Evolutionary conservation across 331 rosid species (phyloP).

Genomic region (Phaseolus coccineus): DNA sequence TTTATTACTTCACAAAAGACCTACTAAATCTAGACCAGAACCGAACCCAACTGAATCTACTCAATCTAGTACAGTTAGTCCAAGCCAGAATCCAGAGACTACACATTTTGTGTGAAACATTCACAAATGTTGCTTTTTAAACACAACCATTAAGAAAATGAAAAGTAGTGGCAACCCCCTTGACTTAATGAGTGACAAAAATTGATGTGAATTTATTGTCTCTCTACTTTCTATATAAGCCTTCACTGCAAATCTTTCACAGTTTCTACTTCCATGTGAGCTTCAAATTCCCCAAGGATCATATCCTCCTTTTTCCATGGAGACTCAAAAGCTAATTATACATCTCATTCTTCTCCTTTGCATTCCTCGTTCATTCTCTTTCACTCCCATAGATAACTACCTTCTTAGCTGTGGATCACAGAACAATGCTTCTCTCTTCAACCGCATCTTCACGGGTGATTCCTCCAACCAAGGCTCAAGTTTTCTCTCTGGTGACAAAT

Average conservation of each 20-base stretch:
- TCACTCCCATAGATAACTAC: slow-evolving; percentile 72
- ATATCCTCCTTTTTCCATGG: slow-evolving; percentile 53
- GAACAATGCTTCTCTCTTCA: slow-evolving; percentile 57
- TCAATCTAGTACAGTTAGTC: slow-evolving; percentile 36
- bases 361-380: slow-evolving; percentile 51
- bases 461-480: slow-evolving; percentile 52
- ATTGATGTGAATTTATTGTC: slow-evolving; percentile 17
- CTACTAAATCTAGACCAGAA: slow-evolving; percentile 16
- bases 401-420: slow-evolving; percentile 86
- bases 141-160: background rate
- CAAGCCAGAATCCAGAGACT: slow-evolving; percentile 14
- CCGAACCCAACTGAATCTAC: slow-evolving; percentile 33
- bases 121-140: slow-evolving; percentile 16
- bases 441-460: slow-evolving; percentile 65
- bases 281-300: background rate
- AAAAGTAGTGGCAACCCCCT: slow-evolving; percentile 24
- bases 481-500: slow-evolving; percentile 53
- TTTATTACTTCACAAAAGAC: slow-evolving; percentile 15
- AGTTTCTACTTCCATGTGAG: slow-evolving; percentile 7
- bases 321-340: slow-evolving; percentile 45
- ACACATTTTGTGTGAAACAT: slow-evolving; percentile 18
- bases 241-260: slow-evolving; percentile 24
- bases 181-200: slow-evolving; percentile 35
- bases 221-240: slow-evolving; percentile 3
- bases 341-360: slow-evolving; percentile 50